These are phyloP conservation scores for Sambucus nigra DNA, from an alignment of 129 eudicot species.

Conservation along the genomic window DNA sequence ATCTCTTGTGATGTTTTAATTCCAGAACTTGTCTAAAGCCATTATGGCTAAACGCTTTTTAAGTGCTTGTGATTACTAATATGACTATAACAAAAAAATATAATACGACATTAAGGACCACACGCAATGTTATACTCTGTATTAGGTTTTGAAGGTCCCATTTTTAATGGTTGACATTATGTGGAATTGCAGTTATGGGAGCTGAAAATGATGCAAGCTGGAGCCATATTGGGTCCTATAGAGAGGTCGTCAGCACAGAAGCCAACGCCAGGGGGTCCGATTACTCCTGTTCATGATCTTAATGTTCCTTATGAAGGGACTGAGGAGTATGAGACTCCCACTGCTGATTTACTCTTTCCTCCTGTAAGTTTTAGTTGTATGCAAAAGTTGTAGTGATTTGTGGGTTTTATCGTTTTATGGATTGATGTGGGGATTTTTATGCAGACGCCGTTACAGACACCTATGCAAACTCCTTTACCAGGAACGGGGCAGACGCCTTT, in stretches of 20 bases:
- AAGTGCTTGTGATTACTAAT: too few species aligned
- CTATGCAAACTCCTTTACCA: slow-evolving; percentile 72
- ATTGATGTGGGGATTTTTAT: slow-evolving; percentile 9
- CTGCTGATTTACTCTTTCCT: slow-evolving; percentile 87
- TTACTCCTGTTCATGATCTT: slow-evolving; percentile 75
- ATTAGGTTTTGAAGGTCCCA: too few species aligned
- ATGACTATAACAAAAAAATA: too few species aligned
- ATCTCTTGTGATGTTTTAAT: too few species aligned
- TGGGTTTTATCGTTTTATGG: not conserved
- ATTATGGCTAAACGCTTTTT: too few species aligned
- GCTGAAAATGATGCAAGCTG: slow-evolving; percentile 80
- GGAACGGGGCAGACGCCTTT: slow-evolving; percentile 73
- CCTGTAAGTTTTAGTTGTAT: slow-evolving; percentile 39
- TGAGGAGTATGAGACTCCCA: slow-evolving; percentile 92
- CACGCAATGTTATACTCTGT: too few species aligned
- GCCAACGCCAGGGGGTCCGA: slow-evolving; percentile 42
- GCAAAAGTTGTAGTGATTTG: not conserved
- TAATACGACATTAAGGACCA: too few species aligned
- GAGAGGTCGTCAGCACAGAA: slow-evolving; percentile 59
- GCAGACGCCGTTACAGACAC: slow-evolving; percentile 65
- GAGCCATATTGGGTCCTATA: slow-evolving; percentile 65
- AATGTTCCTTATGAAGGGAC: slow-evolving; percentile 91
- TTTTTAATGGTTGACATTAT: slow-evolving; percentile 7
- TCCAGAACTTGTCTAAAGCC: too few species aligned
- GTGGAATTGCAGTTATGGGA: slow-evolving; percentile 64